Conservation (phyloP, 306 rosid genomes). For the Dryas octopetala region DNA sequence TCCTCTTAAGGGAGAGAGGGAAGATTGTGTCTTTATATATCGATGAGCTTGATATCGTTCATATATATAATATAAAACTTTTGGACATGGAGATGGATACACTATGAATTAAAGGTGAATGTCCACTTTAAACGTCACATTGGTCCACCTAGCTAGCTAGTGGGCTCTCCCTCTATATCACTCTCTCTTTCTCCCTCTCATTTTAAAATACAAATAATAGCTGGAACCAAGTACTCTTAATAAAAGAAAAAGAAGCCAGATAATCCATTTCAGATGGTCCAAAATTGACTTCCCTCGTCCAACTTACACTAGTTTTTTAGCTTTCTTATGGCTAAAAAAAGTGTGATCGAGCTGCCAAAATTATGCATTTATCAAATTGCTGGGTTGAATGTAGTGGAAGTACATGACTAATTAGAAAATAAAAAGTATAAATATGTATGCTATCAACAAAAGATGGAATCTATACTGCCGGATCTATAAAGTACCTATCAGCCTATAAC, state of each 20-base stretch:
- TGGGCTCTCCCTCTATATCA: neutral
- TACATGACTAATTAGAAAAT: neutral
- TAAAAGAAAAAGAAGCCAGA: neutral
- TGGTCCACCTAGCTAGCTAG: neutral
- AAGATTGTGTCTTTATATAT: neutral
- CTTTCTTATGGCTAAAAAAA: neutral
- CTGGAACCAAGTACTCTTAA: slow-evolving; percentile 7
- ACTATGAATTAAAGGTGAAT: neutral
- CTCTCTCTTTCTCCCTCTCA: neutral
- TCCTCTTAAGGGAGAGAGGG: neutral
- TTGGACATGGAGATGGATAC: neutral
- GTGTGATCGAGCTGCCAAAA: neutral
- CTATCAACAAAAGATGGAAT: too few species aligned
- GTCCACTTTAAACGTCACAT: slow-evolving; percentile 2
- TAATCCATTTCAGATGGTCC: slow-evolving; percentile 2
- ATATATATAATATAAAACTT: too few species aligned
- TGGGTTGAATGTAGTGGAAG: neutral
- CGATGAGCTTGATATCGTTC: too few species aligned
- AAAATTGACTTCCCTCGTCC: slow-evolving; percentile 14
- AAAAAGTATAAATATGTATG: neutral
- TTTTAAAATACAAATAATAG: slow-evolving; percentile 12
- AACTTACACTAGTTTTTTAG: neutral
- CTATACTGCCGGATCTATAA: too few species aligned
- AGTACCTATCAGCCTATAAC: neutral
- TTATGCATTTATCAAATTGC: neutral